Percentiles rank a stretch among this genome's conserved stretches.
These are phyloP conservation scores for Medicago arabica DNA, from an alignment of 306 rosid genomes.

Conservation along the genomic window DNA sequence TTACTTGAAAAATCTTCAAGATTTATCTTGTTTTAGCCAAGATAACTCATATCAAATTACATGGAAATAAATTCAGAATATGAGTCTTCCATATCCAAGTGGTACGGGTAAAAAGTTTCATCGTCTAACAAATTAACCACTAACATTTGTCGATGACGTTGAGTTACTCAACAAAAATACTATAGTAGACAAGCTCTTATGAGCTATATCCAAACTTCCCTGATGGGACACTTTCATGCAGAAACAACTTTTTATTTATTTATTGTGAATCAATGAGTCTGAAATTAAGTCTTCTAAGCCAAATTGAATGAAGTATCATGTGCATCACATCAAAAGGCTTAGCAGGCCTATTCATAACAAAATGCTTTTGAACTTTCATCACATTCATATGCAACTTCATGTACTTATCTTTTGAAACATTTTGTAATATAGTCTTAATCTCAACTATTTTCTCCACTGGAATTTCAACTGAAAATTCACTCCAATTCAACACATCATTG, in stretches of 20 bases:
- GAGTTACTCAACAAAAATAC: not conserved
- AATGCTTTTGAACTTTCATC: conserved; percentile 55
- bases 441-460: conserved; percentile 53
- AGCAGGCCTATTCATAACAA: conserved; percentile 69
- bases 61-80: not conserved
- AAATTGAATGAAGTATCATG: conserved; percentile 81
- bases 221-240: not conserved
- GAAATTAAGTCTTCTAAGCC: conserved; percentile 67
- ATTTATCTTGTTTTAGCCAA: not conserved
- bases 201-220: too few relatives aligned
- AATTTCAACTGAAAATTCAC: conserved; percentile 62
- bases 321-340: conserved; percentile 71
- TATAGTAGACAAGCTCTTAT: not conserved
- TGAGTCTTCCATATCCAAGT: not conserved
- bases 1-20: too few relatives aligned
- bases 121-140: not conserved
- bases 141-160: not conserved
- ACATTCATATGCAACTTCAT: conserved; percentile 55
- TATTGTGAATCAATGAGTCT: conserved; percentile 34
- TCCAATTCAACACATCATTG: conserved; percentile 80
- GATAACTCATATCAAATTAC: not conserved
- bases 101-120: too few relatives aligned
- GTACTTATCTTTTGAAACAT: conserved; percentile 53
- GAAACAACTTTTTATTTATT: not conserved
- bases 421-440: conserved; percentile 60